Evolutionary conservation across 192 early-diverging fungal genomes (phyloP).

Genomic region (Podila epigama): DNA sequence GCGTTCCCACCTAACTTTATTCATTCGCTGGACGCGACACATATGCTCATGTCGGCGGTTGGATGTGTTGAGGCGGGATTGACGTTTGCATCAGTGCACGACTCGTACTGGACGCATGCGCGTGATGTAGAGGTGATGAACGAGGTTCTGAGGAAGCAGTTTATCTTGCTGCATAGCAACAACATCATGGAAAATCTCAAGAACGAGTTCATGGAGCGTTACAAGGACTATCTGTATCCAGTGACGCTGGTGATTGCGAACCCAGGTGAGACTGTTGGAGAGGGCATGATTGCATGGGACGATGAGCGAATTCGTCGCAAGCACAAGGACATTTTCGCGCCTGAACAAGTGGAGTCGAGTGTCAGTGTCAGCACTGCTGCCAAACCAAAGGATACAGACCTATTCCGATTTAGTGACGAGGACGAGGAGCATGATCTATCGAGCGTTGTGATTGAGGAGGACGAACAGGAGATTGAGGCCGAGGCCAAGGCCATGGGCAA

Average conservation of each 20-base stretch:
- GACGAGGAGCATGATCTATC: conserved; percentile 46
- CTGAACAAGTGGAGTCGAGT: too few species aligned
- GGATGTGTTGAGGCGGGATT: conserved; percentile 80
- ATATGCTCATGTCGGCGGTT: conserved; percentile 95
- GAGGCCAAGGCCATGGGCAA: conserved; percentile 45
- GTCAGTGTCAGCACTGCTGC: too few species aligned
- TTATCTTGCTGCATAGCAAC: conserved; percentile 83
- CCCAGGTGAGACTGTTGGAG: conserved; percentile 38
- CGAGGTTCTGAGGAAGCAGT: conserved; percentile 85
- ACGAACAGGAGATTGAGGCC: conserved; percentile 53
- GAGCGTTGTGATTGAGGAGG: conserved; percentile 52
- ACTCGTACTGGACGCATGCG: conserved; percentile 98
- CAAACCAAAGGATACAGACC: conserved; percentile 21
- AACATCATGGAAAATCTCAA: conserved; percentile 86
- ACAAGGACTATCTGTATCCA: conserved; percentile 74
- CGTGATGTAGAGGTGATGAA: conserved; percentile 89
- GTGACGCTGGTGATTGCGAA: conserved; percentile 46
- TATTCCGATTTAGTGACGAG: conserved; percentile 36
- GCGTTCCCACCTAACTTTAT: conserved; percentile 99
- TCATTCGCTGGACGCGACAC: conserved; percentile 96
- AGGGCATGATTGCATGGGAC: conserved; percentile 42
- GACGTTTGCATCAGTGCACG: conserved; percentile 95
- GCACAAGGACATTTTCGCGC: conserved; percentile 19
- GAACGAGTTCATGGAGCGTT: conserved; percentile 84
- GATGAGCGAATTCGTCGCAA: conserved; percentile 39